Conservation (phyloP, 257 asterid species). For the Nicotiana paniculata region DNA sequence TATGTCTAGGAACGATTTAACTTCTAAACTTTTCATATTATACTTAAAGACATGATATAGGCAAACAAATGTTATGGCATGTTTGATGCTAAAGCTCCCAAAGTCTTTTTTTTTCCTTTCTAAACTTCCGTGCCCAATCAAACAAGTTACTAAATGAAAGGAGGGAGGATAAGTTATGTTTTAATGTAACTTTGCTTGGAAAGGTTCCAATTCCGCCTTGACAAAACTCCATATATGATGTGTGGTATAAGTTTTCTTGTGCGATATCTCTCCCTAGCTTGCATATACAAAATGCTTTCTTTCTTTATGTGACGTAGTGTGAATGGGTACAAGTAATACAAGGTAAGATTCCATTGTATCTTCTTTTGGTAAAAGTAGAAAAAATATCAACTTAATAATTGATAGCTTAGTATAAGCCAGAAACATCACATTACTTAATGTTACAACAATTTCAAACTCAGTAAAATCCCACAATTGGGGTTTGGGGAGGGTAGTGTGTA, state of each 20-base stretch:
- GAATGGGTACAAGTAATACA: background rate
- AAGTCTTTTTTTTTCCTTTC: background rate
- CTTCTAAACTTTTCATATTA: background rate
- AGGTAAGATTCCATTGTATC: background rate
- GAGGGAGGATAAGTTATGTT: background rate
- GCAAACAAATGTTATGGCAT: background rate
- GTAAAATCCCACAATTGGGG: too few species aligned
- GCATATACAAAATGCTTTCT: background rate
- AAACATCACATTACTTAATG: background rate
- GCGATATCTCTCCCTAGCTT: background rate
- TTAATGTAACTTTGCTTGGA: background rate
- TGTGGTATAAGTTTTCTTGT: background rate
- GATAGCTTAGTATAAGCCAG: background rate
- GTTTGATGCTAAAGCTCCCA: background rate
- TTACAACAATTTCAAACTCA: too few species aligned
- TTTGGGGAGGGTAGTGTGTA: too few species aligned
- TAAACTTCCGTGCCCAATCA: background rate
- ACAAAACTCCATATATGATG: background rate
- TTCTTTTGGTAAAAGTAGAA: background rate
- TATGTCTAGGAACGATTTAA: background rate
- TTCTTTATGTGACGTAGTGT: background rate
- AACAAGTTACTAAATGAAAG: background rate
- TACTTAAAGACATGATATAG: background rate
- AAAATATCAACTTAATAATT: background rate
- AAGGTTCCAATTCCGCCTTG: background rate